Evolutionary conservation across 108 stramenopile genomes (phyloP), one percentile per base, ranked within the genome.

Genomic region (Epithemia pelagica): DNA sequence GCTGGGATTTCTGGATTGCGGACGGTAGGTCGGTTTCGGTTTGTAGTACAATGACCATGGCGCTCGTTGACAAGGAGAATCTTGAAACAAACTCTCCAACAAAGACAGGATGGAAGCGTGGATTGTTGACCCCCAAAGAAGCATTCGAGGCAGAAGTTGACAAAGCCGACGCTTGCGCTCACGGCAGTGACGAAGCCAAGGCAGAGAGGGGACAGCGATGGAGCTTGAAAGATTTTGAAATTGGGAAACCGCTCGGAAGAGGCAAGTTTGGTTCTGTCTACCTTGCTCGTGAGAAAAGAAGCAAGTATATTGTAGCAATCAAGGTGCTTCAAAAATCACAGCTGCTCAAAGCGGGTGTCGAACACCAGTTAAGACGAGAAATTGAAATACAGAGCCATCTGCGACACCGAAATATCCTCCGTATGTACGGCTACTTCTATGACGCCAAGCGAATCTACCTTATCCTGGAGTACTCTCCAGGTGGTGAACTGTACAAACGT

Each of bases 211-310:
- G 87, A 20, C 73, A 71, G 26, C 87, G 86, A 55, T 94, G 92
- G 97, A 84, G 72, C 30, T 82, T 99, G 53, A 64, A 92, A 29
- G 96, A 98, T 75, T 99, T 99, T 70, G 97, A 98, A 67, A 97
- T 99, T 70, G 99, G 99, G n/a, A 86, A 91, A 59, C 96, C 97
- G 0, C 93, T 99, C 32, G 99, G 99, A 0, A 64, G 87, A 32
- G 99, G 99, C 8, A 99, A 99, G 73, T 99, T 99, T 72, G 96
- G 91, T 2, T 82, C 88, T 61, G 99, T 99, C 26, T 99, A 99
- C 73, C 83, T 99, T 28, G 97, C 97, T 5, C 83, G 97, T 30
- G 96, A 98, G 70, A 92, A 90, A 54, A 65, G 70, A 24, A 86
- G 83, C 69, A 90, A 96, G 68, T 98, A 94, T 82, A 96, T 98